Base-by-base conservation (phyloP, 805 yeast species). In the Monosporozyma yasuniensis region DNA sequence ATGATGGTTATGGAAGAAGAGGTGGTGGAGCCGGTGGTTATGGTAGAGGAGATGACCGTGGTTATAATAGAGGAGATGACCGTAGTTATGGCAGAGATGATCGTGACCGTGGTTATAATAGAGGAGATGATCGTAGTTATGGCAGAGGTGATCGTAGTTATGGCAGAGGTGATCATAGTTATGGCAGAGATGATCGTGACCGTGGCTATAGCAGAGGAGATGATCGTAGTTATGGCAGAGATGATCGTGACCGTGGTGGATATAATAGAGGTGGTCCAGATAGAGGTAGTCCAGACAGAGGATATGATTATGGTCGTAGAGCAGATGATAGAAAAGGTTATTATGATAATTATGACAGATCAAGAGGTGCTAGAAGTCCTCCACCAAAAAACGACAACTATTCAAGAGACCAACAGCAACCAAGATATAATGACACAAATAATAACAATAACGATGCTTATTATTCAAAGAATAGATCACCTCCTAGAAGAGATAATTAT, bases 1-100 rank as follows among this genome's bases (percentile, higher is more conserved):
- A 49, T 19, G 53, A 52, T 47, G 52, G 48, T 44, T 53, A 65
- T 48, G 69, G 66, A 6, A 52, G 63, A 51, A 54, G 59, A 16
- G 42, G 22, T 19, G 48, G 56, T 44, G 49, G 59, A 47, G 54
- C 57, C 42, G 47, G 56, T 39, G 52, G 56, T 12, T 25, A 46
- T 25, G 47, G 46, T 18, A 42, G 46, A 3, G 43, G 47, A 23
- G 37, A 22, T 30, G 42, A 25, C 8, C 27, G 42, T 8, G 27
- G 42, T 21, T 19, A 39, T 21, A 32, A 44, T 16, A 50, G 22
- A 35, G 46, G 28, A n/a, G n/a, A n/a, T 34, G 43, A 32, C 41
- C 44, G 43, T 21, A 53, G 41, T 34, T 47, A 44, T 42, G 48
- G 56, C n/a, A 30, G 47, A 48, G 56, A 52, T 27, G 61, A 50